Evolutionary conservation across 164 flowering plant genomes (phyloP).

Genomic region (Chloranthus sessilifolius): DNA sequence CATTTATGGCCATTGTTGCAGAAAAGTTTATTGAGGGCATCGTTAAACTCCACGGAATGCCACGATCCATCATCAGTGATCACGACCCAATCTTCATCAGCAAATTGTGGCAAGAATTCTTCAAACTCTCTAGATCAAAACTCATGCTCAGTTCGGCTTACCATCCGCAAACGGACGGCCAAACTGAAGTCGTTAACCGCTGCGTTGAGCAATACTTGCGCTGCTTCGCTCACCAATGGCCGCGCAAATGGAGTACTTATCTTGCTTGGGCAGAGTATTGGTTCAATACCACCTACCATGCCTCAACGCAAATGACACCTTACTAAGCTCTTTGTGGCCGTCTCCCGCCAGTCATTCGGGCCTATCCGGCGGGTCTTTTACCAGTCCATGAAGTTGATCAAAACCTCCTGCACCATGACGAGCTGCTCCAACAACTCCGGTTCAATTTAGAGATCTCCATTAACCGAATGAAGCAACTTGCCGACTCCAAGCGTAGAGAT

Average conservation of each 20-base stretch:
- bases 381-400: not conserved
- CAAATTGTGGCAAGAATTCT: not conserved
- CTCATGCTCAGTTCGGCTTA: not conserved
- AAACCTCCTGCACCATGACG: not conserved
- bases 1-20: not conserved
- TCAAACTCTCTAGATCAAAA: not conserved
- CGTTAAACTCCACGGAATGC: not conserved
- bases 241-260: not conserved
- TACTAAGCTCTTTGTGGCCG: not conserved
- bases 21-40: not conserved
- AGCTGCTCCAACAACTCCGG: not conserved
- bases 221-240: not conserved
- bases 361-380: not conserved
- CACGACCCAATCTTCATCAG: not conserved
- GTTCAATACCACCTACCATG: not conserved
- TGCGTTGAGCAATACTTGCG: not conserved
- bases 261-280: not conserved
- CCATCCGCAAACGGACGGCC: not conserved
- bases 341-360: not conserved
- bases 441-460: not conserved
- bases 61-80: not conserved
- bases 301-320: not conserved
- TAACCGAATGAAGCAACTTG: not conserved
- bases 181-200: not conserved
- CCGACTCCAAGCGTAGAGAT: not conserved